Evolutionary conservation across 106 monocot species (phyloP).

Genomic region (Gastrodia elata): DNA sequence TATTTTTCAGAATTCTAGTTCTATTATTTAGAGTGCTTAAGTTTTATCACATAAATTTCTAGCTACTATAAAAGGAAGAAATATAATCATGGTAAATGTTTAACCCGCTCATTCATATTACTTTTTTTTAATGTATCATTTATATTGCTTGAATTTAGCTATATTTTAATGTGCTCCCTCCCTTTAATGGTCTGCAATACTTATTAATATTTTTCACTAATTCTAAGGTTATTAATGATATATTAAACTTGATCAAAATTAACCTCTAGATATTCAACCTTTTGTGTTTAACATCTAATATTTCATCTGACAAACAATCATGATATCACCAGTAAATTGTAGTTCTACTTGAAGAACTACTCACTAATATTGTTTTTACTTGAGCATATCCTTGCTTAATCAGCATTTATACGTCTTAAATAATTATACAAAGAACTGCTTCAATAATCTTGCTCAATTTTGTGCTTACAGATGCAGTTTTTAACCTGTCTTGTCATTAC

Average conservation of each 20-base stretch:
- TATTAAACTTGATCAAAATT: not conserved
- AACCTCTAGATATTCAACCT: too few species aligned
- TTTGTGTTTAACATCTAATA: not conserved
- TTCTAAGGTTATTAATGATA: not conserved
- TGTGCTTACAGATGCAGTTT: too few species aligned
- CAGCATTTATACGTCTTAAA: too few species aligned
- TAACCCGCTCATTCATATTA: not conserved
- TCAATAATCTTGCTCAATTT: too few species aligned
- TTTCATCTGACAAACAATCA: not conserved
- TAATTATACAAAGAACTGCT: too few species aligned
- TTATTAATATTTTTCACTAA: not conserved
- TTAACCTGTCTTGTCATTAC: too few species aligned
- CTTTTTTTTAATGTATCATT: too few species aligned
- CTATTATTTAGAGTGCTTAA: not conserved
- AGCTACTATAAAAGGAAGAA: not conserved
- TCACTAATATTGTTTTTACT: too few species aligned
- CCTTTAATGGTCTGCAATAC: not conserved
- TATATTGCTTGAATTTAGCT: too few species aligned
- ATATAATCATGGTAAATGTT: not conserved
- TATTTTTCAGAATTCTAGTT: not conserved
- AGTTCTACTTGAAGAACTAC: too few species aligned
- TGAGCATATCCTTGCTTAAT: too few species aligned
- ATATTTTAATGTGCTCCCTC: not conserved
- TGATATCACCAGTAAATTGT: too few species aligned
- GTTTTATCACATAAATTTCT: not conserved